A percentile compares a stretch with the other conserved stretches of the same genome.
Evolutionary conservation across 306 rosid species (phyloP).

Genomic region (Malus sylvestris): DNA sequence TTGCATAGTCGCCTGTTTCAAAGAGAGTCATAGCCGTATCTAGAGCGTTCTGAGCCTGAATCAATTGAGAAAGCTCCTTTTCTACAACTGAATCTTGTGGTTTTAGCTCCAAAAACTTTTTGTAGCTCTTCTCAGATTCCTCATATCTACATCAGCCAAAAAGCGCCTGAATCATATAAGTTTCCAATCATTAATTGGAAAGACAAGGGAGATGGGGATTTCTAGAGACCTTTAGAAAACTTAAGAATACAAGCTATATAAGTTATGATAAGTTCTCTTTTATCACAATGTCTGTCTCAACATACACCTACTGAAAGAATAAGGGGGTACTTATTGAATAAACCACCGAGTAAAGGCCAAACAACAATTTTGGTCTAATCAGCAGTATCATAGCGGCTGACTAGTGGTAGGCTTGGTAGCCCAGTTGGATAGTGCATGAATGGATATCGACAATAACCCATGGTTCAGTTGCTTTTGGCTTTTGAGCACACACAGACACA

Average conservation of each 20-base stretch:
- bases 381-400: neutral
- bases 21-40: constrained; percentile 67
- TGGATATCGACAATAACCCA: neutral
- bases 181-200: constrained; percentile 70
- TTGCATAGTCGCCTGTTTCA: constrained; percentile 50
- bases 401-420: neutral
- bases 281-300: neutral
- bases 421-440: neutral
- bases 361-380: neutral
- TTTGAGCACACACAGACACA: neutral
- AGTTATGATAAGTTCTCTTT: neutral
- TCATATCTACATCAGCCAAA: constrained; percentile 99
- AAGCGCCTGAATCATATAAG: constrained; percentile 97
- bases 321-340: neutral
- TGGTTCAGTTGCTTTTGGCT: neutral
- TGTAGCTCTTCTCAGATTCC: constrained; percentile 84
- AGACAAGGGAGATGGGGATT: constrained; percentile 4
- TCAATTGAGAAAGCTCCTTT: constrained; percentile 92
- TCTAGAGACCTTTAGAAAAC: neutral
- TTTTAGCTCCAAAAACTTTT: constrained; percentile 69
- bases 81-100: constrained; percentile 59
- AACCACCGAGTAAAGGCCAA: neutral
- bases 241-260: constrained; percentile 12
- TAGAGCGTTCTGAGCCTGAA: constrained; percentile 78
- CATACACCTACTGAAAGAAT: neutral